These are phyloP conservation scores for Colletotrichum sp. DNA, from an alignment of 2,329 filamentous ascomycete genomes.

Conservation along the genomic window DNA sequence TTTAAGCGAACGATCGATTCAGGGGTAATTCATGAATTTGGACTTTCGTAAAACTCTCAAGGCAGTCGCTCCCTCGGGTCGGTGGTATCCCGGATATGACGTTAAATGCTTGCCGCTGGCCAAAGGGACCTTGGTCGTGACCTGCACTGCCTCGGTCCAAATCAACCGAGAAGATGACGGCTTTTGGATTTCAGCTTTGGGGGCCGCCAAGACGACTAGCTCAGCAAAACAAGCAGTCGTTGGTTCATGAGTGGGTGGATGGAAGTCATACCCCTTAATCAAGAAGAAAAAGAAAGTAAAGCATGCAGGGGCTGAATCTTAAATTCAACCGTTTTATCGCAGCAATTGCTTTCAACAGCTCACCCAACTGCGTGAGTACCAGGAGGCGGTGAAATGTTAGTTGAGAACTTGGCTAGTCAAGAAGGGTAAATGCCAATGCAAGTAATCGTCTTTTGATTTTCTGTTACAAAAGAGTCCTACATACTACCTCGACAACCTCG, in stretches of 20 bases:
- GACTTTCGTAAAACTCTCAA: not conserved
- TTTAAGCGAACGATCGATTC: not conserved
- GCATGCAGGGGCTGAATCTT: not conserved
- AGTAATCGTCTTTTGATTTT: not conserved
- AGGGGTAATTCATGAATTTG: not conserved
- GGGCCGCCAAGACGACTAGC: not conserved
- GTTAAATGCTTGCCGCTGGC: not conserved
- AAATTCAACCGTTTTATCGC: not conserved
- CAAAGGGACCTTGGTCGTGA: not conserved
- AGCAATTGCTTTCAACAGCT: not conserved
- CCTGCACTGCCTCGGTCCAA: not conserved
- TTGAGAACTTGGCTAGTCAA: not conserved
- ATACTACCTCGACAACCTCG: rapidly evolving
- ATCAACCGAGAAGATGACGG: not conserved
- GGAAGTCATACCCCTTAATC: not conserved
- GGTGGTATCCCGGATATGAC: not conserved
- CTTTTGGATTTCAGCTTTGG: not conserved
- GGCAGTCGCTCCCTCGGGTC: not conserved
- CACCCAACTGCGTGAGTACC: rapidly evolving
- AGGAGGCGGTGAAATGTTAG: not conserved
- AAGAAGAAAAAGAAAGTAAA: not conserved
- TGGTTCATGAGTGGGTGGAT: not conserved
- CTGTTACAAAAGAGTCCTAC: not conserved
- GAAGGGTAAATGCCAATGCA: not conserved
- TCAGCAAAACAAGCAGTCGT: not conserved